Conservation (phyloP, 2,329 filamentous ascomycete genomes). For the Aspergillus sp. region DNA sequence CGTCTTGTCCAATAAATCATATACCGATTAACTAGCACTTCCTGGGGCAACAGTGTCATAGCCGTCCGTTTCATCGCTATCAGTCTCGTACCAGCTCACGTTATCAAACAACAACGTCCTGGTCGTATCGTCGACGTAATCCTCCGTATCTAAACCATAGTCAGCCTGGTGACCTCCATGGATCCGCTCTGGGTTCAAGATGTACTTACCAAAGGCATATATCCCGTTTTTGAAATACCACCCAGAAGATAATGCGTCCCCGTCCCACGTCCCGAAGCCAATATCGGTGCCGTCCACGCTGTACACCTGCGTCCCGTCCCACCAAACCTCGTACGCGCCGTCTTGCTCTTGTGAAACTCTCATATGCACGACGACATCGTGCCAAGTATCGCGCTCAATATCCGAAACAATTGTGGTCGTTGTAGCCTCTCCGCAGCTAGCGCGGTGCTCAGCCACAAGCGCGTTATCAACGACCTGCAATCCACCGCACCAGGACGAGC, state of each 20-base stretch:
- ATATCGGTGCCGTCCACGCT: background rate
- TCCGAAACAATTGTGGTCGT: background rate
- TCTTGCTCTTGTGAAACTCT: background rate
- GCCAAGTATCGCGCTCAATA: background rate
- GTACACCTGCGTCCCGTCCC: constrained; percentile 3
- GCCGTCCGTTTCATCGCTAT: background rate
- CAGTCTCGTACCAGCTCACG: background rate
- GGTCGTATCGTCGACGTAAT: background rate
- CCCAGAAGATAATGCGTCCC: background rate
- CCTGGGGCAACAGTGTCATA: background rate
- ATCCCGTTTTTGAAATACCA: constrained; percentile 6
- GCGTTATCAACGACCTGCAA: background rate
- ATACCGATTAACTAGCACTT: no score
- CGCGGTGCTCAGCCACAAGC: background rate
- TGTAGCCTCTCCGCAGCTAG: background rate
- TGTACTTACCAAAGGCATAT: background rate
- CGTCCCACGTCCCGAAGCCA: constrained; percentile 3
- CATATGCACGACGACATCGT: background rate
- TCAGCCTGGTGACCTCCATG: background rate
- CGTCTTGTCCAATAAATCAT: no score
- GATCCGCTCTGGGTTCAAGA: background rate
- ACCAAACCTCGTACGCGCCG: constrained; percentile 2
- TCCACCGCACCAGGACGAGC: background rate
- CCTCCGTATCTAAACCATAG: background rate
- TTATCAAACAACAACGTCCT: background rate